Conservation (phyloP, 2,329 filamentous ascomycete genomes). For the Blastomyces gilchristii region DNA sequence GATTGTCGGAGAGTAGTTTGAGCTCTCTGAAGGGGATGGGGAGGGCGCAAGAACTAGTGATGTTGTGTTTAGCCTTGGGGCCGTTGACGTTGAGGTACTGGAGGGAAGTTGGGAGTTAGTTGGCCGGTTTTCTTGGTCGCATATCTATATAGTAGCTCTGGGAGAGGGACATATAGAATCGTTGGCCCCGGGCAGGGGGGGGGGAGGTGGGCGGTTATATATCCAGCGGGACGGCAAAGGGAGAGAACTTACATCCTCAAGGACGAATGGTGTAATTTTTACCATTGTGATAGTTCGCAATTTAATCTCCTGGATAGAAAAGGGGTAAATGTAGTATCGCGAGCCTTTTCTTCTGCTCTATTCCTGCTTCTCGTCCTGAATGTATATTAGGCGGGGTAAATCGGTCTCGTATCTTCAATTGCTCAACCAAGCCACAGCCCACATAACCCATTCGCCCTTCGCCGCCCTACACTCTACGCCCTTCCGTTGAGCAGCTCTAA, state of each 20-base stretch:
- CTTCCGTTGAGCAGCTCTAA: background rate
- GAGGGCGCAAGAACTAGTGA: constrained; percentile 48
- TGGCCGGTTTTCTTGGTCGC: background rate
- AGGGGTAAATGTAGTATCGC: background rate
- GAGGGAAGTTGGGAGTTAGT: background rate
- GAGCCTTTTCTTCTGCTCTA: background rate
- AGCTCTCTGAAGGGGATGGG: constrained; percentile 47
- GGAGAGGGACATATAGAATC: constrained; percentile 7
- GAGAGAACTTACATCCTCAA: constrained; percentile 50
- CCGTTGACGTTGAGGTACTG: constrained; percentile 51
- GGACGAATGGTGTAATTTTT: constrained; percentile 37
- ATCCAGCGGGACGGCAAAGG: too few species aligned
- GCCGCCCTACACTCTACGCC: background rate
- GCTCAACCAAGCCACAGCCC: background rate
- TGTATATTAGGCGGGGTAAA: background rate
- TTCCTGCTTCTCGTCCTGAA: background rate
- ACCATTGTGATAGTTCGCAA: constrained; percentile 26
- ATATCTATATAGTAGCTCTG: too few species aligned
- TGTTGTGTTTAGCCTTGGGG: constrained; percentile 44
- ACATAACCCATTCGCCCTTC: background rate
- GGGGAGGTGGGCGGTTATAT: too few species aligned
- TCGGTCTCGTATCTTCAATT: background rate
- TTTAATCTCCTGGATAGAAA: background rate
- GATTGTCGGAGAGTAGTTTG: constrained; percentile 38
- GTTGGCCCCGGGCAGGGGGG: too few species aligned